Evolutionary conservation across 2,329 filamentous ascomycete genomes (phyloP), one percentile per base, ranked within the genome.

Genomic region (Fusarium nygamai): DNA sequence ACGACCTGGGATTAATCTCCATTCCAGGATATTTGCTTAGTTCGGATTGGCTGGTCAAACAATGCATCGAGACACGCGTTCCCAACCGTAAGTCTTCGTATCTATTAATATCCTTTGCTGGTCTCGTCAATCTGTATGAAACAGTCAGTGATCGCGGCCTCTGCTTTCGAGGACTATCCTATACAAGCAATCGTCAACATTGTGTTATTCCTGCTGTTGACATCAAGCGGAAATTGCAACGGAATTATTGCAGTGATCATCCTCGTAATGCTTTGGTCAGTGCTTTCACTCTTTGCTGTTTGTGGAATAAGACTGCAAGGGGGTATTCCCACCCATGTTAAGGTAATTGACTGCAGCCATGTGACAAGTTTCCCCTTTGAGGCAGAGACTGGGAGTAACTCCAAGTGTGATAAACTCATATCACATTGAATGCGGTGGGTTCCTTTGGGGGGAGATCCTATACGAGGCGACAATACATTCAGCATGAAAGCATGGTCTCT

Each of bases 11-110:
- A 69, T 61, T 24, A 67, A 53, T 73, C 73, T 59, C 71, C 67
- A 56, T 74, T 72, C 71, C 71, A 61, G 72, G 72, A 50, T 50
- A 53, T 43, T 61, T 62, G 41, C 72, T 65, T 34, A 53, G 33
- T 39, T 51, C 24, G 61, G 71, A 74, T 74, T 74, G 72, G 72
- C 51, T 68, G 53, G 39, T 63, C 27, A 20, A 17, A 22, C n/a
- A 16, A 43, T 17, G 20, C 31, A 34, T 44, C 27, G 29, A 72
- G 36, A 69, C 43, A 64, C 41, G 16, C 38, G 54, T 53, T 41
- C 57, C 33, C 29, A 53, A 29, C 44, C 31, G 16, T 41, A 29
- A 36, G 27, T 12, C 56, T 54, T 66, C 14, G 9, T 46, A n/a
- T 61, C 33, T 67, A 29, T 56, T 47, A 41, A 54, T 44, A 36